A percentile compares a stretch with the other conserved stretches of the same genome.
Conservation (phyloP, 495 filamentous ascomycete genomes). For the Chaetomium fimeti region DNA sequence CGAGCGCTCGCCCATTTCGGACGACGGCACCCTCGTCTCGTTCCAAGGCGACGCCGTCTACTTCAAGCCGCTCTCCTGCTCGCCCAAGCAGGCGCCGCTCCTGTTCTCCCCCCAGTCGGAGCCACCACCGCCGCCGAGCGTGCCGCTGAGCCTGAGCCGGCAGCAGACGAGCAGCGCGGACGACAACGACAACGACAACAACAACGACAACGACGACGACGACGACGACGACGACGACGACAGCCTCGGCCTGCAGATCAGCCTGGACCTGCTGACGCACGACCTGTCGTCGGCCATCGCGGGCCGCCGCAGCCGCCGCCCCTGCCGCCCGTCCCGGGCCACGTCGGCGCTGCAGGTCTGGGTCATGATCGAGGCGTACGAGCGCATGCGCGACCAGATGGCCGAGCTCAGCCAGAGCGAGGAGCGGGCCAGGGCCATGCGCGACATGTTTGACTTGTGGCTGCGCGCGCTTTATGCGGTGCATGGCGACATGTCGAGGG, state of each 20-base stretch:
- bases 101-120: too few species aligned
- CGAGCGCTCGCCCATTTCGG: conserved; percentile 37
- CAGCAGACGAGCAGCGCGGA: conserved; percentile 7
- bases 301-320: conserved; percentile 26
- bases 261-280: conserved; percentile 42
- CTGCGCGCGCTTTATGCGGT: conserved; percentile 43
- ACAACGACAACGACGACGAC: too few species aligned
- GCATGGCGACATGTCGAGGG: conserved; percentile 34
- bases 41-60: conserved; percentile 44
- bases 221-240: too few species aligned
- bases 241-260: conserved; percentile 43
- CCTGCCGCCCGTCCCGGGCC: conserved; percentile 30
- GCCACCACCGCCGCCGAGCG: too few species aligned
- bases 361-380: conserved; percentile 54
- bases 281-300: conserved; percentile 42
- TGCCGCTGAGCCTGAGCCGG: conserved; percentile 2
- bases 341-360: conserved; percentile 57
- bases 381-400: conserved; percentile 43
- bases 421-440: conserved; percentile 29
- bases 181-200: too few species aligned
- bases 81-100: conserved; percentile 32
- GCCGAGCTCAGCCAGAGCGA: conserved; percentile 23
- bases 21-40: conserved; percentile 47
- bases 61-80: conserved; percentile 42
- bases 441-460: conserved; percentile 47